Evolutionary conservation across 78 protist genomes (phyloP).

Genomic region (Chrysochromulina tobinii): DNA sequence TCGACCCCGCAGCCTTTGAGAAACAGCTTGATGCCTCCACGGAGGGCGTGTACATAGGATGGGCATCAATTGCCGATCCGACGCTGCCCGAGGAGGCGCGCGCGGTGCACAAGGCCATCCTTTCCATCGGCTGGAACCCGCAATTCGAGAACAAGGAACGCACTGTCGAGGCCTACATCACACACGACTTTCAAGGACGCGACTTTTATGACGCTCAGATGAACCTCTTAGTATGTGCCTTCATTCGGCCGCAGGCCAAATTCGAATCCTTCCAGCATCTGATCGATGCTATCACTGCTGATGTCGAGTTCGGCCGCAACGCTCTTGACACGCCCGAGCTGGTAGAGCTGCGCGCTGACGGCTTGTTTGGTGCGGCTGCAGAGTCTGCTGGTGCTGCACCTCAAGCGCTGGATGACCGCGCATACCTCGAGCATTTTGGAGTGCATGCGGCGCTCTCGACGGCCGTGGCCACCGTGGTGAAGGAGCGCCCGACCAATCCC

Average conservation of each 20-base stretch:
- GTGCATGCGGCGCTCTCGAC: too few species aligned
- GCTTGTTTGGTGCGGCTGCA: background rate
- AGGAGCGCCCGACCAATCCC: too few species aligned
- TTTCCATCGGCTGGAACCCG: slow-evolving; percentile 13
- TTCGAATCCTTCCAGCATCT: background rate
- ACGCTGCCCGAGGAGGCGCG: background rate
- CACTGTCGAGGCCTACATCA: background rate
- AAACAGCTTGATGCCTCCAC: background rate
- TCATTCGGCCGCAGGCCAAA: background rate
- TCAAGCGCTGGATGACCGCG: too few species aligned
- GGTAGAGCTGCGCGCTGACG: background rate
- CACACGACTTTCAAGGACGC: background rate
- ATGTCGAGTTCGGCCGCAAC: background rate
- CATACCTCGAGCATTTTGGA: too few species aligned
- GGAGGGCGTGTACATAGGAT: slow-evolving; percentile 25
- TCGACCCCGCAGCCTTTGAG: slow-evolving; percentile 21
- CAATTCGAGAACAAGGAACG: background rate
- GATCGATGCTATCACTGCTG: background rate
- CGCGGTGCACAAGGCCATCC: background rate
- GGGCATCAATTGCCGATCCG: background rate
- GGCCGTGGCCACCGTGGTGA: too few species aligned
- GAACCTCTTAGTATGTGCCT: background rate
- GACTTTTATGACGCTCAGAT: background rate
- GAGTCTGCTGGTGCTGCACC: too few species aligned
- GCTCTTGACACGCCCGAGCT: background rate